phyloP scores from a whole-genome alignment of 108 stramenopile genomes.

The Skeletonema tropicum region DNA sequence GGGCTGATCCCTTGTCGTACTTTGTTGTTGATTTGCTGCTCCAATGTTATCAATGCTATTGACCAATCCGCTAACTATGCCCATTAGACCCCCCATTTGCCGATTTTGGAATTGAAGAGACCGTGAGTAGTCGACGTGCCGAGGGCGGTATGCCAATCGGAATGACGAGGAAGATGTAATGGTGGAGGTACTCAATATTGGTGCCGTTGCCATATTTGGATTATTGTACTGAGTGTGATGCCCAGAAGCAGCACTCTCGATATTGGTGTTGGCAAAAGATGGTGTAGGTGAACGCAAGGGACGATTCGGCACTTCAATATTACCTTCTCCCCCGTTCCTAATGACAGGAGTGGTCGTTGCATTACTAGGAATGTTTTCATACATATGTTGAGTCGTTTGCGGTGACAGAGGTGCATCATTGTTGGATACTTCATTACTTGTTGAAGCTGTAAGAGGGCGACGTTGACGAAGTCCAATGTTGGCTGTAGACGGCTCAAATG shows the following conservation, averaged over 20 bases:
- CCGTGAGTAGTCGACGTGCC: not conserved
- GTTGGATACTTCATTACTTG: not conserved
- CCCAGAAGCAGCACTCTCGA: not conserved
- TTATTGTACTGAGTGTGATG: not conserved
- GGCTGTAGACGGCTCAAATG: not conserved
- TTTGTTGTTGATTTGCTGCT: not conserved
- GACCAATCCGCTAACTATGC: not conserved
- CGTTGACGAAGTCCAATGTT: not conserved
- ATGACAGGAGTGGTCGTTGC: not conserved
- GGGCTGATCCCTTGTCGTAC: not conserved
- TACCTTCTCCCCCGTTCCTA: not conserved
- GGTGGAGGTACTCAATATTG: not conserved
- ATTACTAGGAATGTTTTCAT: not conserved
- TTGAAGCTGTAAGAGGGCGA: not conserved
- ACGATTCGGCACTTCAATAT: not conserved
- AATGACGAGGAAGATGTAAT: not conserved
- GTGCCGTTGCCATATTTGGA: not conserved
- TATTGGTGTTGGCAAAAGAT: not conserved
- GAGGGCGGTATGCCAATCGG: not conserved
- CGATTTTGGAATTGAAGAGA: not conserved
- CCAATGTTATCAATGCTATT: conserved; percentile 5
- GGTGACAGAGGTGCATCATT: not conserved
- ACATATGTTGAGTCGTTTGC: not conserved
- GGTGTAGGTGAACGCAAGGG: not conserved
- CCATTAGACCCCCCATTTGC: not conserved